Conservation (phyloP, 805 yeast genomes). For the Ogataea chonburiensis region DNA sequence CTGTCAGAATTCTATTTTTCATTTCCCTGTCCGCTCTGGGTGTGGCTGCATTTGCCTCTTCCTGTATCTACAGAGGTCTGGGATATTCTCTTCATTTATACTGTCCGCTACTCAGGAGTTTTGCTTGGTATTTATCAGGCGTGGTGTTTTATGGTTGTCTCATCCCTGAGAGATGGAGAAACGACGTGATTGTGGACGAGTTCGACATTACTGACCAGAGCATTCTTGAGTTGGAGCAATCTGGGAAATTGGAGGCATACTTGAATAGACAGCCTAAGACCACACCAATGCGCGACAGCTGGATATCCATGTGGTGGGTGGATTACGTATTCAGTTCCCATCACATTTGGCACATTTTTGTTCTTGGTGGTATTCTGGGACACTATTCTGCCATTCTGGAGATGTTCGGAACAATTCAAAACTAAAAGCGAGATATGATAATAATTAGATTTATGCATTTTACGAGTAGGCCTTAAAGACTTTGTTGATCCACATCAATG, state of each 20-base stretch:
- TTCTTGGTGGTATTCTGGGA: constrained; percentile 83
- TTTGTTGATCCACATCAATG: constrained; percentile 24
- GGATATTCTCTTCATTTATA: constrained; percentile 52
- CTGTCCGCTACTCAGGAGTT: constrained; percentile 67
- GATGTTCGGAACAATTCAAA: constrained; percentile 48
- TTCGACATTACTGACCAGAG: constrained; percentile 35
- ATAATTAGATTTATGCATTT: too few species aligned
- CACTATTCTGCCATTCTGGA: constrained; percentile 79
- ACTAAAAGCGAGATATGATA: not conserved
- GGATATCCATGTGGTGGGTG: constrained; percentile 77
- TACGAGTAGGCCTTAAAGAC: too few species aligned
- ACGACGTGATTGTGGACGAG: constrained; percentile 59
- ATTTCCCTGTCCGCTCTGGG: constrained; percentile 78
- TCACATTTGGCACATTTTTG: constrained; percentile 92
- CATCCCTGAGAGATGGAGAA: constrained; percentile 85
- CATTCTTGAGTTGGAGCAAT: constrained; percentile 30
- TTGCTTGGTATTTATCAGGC: constrained; percentile 75
- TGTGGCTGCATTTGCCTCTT: constrained; percentile 56
- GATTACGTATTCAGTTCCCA: constrained; percentile 77
- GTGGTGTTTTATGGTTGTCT: constrained; percentile 84
- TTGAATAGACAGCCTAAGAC: constrained; percentile 42
- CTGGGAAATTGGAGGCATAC: constrained; percentile 34
- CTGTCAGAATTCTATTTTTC: constrained; percentile 76
- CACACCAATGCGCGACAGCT: constrained; percentile 34
- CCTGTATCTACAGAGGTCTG: constrained; percentile 56